Conservation (phyloP, 2,329 filamentous ascomycete species). For the Polychaeton citri region DNA sequence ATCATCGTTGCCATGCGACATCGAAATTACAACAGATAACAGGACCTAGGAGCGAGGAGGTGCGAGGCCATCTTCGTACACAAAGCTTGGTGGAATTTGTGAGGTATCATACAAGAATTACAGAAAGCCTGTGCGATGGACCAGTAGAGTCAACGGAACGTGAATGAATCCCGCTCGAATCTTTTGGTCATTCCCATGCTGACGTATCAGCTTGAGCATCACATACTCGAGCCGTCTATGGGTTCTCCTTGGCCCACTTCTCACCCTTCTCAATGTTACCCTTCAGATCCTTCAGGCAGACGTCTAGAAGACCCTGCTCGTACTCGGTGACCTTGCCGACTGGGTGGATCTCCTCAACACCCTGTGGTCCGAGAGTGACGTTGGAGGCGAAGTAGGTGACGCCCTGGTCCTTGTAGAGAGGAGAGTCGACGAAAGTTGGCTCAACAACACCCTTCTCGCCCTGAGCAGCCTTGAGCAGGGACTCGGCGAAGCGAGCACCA, state of each 20-base stretch:
- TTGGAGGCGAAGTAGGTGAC: slow-evolving; percentile 93
- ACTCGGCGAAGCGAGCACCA: slow-evolving; percentile 74
- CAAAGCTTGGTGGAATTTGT: not conserved
- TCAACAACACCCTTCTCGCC: slow-evolving; percentile 92
- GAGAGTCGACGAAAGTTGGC: slow-evolving; percentile 93
- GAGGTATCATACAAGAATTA: slow-evolving; percentile 1
- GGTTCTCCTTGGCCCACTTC: slow-evolving; percentile 50
- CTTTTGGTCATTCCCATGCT: too few relatives aligned
- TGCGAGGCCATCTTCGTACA: too few relatives aligned
- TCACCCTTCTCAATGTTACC: slow-evolving; percentile 91
- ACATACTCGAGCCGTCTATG: too few relatives aligned
- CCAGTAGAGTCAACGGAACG: not conserved
- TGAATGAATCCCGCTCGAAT: too few relatives aligned
- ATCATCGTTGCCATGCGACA: too few relatives aligned
- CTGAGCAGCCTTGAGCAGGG: slow-evolving; percentile 78
- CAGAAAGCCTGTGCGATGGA: not conserved
- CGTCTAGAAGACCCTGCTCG: slow-evolving; percentile 84
- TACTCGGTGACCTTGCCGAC: slow-evolving; percentile 71
- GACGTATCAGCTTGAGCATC: too few relatives aligned
- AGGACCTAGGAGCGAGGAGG: slow-evolving; percentile 13
- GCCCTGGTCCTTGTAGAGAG: slow-evolving; percentile 96
- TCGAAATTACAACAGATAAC: too few relatives aligned
- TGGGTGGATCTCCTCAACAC: slow-evolving; percentile 84
- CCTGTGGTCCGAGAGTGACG: slow-evolving; percentile 91
- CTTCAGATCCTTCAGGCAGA: slow-evolving; percentile 70